Conservation (phyloP, 257 asterid species). For the Gentiana macrophylla region DNA sequence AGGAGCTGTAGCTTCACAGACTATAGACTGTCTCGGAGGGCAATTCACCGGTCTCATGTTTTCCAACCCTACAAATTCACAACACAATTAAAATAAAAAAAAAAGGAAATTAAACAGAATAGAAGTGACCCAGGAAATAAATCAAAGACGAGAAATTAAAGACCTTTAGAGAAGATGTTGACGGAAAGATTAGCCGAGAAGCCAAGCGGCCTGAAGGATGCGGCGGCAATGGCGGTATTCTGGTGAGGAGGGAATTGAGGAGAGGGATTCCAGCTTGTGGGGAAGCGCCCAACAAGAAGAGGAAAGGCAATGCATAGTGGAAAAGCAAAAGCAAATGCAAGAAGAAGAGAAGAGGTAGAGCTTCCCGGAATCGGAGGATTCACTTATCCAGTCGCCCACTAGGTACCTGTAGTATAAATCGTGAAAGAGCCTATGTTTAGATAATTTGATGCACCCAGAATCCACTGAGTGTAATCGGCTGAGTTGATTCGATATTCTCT, state of each 20-base stretch:
- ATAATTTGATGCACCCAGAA: too few species aligned
- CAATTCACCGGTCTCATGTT: slow-evolving; percentile 32
- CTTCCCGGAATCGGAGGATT: too few species aligned
- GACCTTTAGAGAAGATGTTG: slow-evolving; percentile 56
- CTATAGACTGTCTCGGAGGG: slow-evolving; percentile 41
- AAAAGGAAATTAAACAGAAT: too few species aligned
- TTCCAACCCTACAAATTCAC: slow-evolving; percentile 29
- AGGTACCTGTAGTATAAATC: too few species aligned
- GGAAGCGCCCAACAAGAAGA: slow-evolving; percentile 44
- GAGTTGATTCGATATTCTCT: too few species aligned
- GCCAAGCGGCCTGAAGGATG: slow-evolving; percentile 47
- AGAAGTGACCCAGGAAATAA: background rate
- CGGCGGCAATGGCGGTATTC: slow-evolving; percentile 8
- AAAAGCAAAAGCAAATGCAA: background rate
- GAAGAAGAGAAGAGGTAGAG: too few species aligned
- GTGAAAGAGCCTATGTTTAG: too few species aligned
- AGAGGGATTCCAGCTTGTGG: slow-evolving; percentile 32
- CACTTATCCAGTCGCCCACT: too few species aligned
- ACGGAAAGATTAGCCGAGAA: slow-evolving; percentile 50
- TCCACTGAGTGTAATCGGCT: too few species aligned
- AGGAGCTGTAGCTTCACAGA: slow-evolving; percentile 61
- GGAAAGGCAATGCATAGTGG: slow-evolving; percentile 39
- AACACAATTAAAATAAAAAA: too few species aligned
- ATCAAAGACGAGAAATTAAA: background rate
- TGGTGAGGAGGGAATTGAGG: slow-evolving; percentile 23